Conservation (phyloP, 768 basidiomycete species). For the Suillus subalutaceus region DNA sequence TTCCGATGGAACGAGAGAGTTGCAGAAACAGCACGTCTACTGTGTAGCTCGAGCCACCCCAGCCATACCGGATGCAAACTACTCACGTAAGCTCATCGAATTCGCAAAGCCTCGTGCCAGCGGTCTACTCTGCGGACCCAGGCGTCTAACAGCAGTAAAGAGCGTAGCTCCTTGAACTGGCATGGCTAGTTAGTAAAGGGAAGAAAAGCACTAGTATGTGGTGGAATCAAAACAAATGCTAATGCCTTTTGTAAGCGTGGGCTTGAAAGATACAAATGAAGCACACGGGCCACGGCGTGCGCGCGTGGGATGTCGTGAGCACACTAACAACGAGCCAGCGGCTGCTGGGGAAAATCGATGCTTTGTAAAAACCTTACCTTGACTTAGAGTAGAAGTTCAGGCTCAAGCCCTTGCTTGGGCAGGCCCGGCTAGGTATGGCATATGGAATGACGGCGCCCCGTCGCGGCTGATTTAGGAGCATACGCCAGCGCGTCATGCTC, state of each 20-base stretch:
- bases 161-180: constrained; percentile 25
- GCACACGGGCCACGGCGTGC: constrained; percentile 13
- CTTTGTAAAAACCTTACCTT: constrained; percentile 7
- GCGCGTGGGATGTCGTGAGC: constrained; percentile 25
- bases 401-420: background rate
- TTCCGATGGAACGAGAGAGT: background rate
- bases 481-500: constrained; percentile 1
- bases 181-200: constrained; percentile 17
- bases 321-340: background rate
- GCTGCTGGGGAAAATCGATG: constrained; percentile 3
- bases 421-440: background rate
- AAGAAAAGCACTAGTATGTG: constrained; percentile 15
- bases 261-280: constrained; percentile 20
- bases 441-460: constrained; percentile 9
- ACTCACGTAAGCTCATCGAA: constrained; percentile 34
- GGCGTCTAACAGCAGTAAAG: constrained; percentile 26
- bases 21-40: background rate
- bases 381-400: constrained; percentile 1
- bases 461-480: constrained; percentile 9
- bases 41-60: constrained; percentile 1
- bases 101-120: constrained; percentile 31
- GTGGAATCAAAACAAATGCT: constrained; percentile 4
- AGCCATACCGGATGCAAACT: background rate
- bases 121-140: constrained; percentile 23
- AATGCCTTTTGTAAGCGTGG: constrained; percentile 19